Evolutionary conservation across 495 filamentous ascomycete genomes (phyloP).

Genomic region (Tuber calosporum): DNA sequence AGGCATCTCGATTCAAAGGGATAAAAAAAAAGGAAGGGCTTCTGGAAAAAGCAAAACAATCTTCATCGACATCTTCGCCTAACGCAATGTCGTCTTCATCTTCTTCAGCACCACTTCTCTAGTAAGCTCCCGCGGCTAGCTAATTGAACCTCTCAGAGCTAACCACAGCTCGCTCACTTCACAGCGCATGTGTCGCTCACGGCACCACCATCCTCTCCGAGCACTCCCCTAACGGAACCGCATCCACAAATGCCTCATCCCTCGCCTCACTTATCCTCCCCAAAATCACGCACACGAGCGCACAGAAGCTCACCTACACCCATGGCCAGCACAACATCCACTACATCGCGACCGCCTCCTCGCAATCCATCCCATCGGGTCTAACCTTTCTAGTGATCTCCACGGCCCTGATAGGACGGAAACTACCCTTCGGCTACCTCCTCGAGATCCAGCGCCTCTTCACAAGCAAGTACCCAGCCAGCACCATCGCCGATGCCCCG

Average conservation of each 20-base stretch:
- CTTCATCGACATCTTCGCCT: not conserved
- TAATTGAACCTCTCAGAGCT: conserved; percentile 8
- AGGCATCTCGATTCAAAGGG: not conserved
- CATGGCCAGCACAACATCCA: conserved; percentile 87
- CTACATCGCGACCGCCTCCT: conserved; percentile 82
- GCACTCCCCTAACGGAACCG: conserved; percentile 67
- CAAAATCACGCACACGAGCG: conserved; percentile 72
- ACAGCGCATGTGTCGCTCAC: conserved; percentile 82
- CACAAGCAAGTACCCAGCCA: conserved; percentile 62
- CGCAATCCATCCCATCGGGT: conserved; percentile 59
- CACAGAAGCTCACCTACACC: conserved; percentile 89
- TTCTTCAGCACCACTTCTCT: conserved; percentile 66
- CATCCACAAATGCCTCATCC: conserved; percentile 66
- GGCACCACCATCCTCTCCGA: conserved; percentile 86
- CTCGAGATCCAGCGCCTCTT: conserved; percentile 88
- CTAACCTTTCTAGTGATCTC: conserved; percentile 83
- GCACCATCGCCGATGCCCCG: conserved; percentile 69
- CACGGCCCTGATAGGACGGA: conserved; percentile 65
- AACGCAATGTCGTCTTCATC: conserved; percentile 58
- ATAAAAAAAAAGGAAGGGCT: no score
- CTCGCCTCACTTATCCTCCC: conserved; percentile 92
- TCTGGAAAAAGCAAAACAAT: not conserved
- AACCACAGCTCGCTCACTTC: conserved; percentile 6
- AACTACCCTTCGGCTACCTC: conserved; percentile 87
- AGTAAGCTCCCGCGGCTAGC: conserved; percentile 51